Percentiles rank a stretch among this genome's conserved stretches.
phyloP scores from a whole-genome alignment of 192 early-diverging fungal species.

The Lunasporangiospora selenospora region DNA sequence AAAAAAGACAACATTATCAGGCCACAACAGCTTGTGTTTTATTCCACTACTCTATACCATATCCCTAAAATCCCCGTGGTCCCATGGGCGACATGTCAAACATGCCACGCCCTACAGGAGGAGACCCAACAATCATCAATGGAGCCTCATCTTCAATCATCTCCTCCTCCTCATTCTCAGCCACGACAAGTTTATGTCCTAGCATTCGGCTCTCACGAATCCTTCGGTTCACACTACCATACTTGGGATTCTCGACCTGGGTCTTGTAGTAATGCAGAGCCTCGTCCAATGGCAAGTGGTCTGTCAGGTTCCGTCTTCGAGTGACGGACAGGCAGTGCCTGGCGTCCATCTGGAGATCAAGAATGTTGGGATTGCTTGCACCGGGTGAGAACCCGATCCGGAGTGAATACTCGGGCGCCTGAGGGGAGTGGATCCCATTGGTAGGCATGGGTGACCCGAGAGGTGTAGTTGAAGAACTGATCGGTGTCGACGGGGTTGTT shows the following conservation, averaged over 20 bases:
- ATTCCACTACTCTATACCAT: no score
- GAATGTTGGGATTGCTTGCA: constrained; percentile 87
- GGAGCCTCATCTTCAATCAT: constrained; percentile 37
- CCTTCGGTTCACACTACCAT: constrained; percentile 31
- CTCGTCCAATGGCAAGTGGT: constrained; percentile 82
- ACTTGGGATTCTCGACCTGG: constrained; percentile 56
- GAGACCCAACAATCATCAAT: constrained; percentile 37
- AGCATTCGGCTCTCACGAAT: constrained; percentile 44
- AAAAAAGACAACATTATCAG: no score
- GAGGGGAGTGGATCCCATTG: constrained; percentile 14
- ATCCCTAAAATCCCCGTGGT: no score
- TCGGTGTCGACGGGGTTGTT: constrained; percentile 54
- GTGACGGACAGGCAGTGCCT: constrained; percentile 85
- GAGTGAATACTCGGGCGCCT: constrained; percentile 84
- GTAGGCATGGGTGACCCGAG: no score
- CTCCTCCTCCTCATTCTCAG: constrained; percentile 19
- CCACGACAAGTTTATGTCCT: constrained; percentile 36
- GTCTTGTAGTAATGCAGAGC: constrained; percentile 64
- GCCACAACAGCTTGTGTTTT: no score
- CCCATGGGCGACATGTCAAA: no score
- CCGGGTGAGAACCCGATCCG: constrained; percentile 91
- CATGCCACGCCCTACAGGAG: constrained; percentile 1
- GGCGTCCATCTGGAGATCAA: constrained; percentile 87
- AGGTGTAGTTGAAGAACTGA: constrained; percentile 14
- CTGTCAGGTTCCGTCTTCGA: constrained; percentile 87